Conservation (phyloP, 441 rosid species). For the Populus hybrid region DNA sequence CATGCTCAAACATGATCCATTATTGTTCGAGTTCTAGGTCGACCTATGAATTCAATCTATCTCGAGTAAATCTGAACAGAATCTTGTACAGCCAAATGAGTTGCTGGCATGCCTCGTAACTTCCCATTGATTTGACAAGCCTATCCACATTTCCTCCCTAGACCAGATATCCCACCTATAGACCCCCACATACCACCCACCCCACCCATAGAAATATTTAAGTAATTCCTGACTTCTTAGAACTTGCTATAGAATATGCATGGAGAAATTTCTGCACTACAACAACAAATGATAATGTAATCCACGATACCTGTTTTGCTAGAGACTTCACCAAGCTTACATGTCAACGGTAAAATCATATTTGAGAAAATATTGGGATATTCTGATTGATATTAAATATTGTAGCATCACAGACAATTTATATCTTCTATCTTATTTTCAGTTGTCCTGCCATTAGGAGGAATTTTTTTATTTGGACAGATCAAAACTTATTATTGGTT, state of each 20-base stretch:
- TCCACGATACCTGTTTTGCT: background rate
- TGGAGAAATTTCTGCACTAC: background rate
- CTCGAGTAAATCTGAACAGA: background rate
- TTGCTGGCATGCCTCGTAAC: conserved; percentile 15
- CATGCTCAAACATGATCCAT: background rate
- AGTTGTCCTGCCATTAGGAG: background rate
- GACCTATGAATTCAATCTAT: background rate
- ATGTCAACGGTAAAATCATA: background rate
- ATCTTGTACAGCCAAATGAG: background rate
- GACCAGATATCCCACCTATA: background rate
- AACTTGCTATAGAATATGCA: background rate
- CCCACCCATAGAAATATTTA: background rate
- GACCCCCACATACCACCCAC: background rate
- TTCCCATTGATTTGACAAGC: background rate
- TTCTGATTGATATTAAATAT: background rate
- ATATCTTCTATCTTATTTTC: background rate
- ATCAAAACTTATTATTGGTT: background rate
- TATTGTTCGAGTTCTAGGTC: background rate
- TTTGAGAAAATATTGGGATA: background rate
- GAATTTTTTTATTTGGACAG: background rate
- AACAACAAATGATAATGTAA: background rate
- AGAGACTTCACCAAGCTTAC: background rate
- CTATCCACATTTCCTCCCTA: background rate
- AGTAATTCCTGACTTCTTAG: background rate
- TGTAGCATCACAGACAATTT: background rate